Evolutionary conservation across 305 asterid genomes (phyloP), one percentile per base, ranked within the genome.

Genomic region (Fraxinus velutina): DNA sequence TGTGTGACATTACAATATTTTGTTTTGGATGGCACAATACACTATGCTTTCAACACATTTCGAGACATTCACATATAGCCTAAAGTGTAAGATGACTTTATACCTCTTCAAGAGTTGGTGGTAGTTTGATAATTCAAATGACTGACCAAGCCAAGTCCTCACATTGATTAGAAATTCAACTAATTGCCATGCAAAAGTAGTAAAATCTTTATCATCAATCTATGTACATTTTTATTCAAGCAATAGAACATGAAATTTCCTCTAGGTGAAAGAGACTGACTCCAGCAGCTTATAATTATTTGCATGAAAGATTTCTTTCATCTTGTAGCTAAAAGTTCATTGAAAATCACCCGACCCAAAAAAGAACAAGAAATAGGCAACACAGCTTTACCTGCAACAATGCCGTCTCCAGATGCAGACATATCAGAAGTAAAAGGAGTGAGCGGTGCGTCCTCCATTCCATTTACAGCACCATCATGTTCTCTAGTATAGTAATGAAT

Each of bases 401-500:
- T 83, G 78, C 98, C 99, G 76, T 96, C 98, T 81, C 98, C 98
- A 5, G 97, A 85, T 73, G 97, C 97, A 79, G 99, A 92, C 97
- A 94, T 94, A 79, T 96, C 97, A 9, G 94, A 88, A 70, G 97
- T 96, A 83, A 87, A 96, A 77, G 99, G 98, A 78, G 97, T 93
- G 36, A 94, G 68, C 4, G 97, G 97, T 33, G 92, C 90, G 82
- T 94, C 99, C 89, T 96, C 99, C 95, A 92, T 87, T 30, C 99
- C 99, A 30, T 90, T 89, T 44, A 93, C 90, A 80, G 91, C 76
- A 21, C 98, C 98, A 73, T 94, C 78, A 80, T 86, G 88, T 76
- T 92, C 97, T 88, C 90, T 93, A 33, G 99, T 93, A 86, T 94
- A 96, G 88, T 93, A 96, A 87, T 96, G 99, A 85, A 96, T 85